A percentile compares a stretch with the other conserved stretches of the same genome.
These are phyloP conservation scores for Amanita phalloides DNA, from an alignment of 768 basidiomycete species.

Conservation along the genomic window DNA sequence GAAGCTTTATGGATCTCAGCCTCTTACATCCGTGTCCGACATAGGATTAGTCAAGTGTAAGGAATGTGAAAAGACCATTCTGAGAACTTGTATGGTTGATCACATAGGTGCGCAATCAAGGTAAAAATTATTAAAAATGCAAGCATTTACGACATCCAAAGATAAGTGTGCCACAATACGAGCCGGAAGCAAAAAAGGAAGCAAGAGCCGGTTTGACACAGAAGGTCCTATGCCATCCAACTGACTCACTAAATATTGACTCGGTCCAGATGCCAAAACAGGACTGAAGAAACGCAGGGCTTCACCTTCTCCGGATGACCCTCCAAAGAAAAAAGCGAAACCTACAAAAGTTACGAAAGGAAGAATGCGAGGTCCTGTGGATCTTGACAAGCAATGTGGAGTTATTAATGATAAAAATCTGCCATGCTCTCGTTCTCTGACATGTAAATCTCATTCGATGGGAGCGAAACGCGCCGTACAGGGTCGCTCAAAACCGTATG, in stretches of 20 bases:
- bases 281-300: constrained; percentile 71
- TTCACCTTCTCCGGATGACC: constrained; percentile 60
- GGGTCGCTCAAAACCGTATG: constrained; percentile 76
- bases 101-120: constrained; percentile 51
- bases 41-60: constrained; percentile 65
- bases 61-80: constrained; percentile 73
- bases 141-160: constrained; percentile 15
- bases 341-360: constrained; percentile 69
- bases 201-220: constrained; percentile 42
- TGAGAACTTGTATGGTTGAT: constrained; percentile 64
- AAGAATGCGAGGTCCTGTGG: constrained; percentile 75
- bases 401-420: constrained; percentile 94
- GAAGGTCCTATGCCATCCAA: constrained; percentile 25
- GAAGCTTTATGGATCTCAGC: constrained; percentile 77
- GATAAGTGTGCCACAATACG: constrained; percentile 55
- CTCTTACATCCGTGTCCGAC: constrained; percentile 49
- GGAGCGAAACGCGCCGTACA: constrained; percentile 89
- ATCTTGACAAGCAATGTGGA: constrained; percentile 89
- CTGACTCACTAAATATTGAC: neutral
- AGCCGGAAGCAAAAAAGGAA: constrained; percentile 37
- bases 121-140: neutral
- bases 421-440: constrained; percentile 90
- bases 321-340: constrained; percentile 71
- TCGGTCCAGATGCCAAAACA: constrained; percentile 29
- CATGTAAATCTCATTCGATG: constrained; percentile 98